These are phyloP conservation scores for Tylopilus vinaceipallidus DNA, from an alignment of 768 basidiomycete genomes.

Conservation along the genomic window DNA sequence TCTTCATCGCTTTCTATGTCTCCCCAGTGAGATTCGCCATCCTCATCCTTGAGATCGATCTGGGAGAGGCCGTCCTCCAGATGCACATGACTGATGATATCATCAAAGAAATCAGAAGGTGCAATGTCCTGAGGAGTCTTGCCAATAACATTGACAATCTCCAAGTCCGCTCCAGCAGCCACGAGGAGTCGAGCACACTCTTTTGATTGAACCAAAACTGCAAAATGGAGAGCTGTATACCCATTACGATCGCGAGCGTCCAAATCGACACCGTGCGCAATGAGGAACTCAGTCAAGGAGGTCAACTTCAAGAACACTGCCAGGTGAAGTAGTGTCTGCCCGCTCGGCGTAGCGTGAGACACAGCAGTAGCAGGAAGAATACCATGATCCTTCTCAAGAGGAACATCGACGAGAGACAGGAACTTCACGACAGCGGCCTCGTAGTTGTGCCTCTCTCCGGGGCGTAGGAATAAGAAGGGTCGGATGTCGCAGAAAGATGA, in stretches of 20 bases:
- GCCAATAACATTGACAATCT: slow-evolving; percentile 71
- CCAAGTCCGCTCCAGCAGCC: slow-evolving; percentile 76
- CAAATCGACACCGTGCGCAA: slow-evolving; percentile 69
- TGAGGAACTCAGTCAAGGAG: slow-evolving; percentile 66
- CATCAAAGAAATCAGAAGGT: slow-evolving; percentile 45
- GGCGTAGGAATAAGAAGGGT: slow-evolving; percentile 53
- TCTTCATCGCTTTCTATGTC: slow-evolving; percentile 70
- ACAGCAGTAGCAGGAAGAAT: slow-evolving; percentile 54
- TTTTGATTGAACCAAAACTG: slow-evolving; percentile 61
- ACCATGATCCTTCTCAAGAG: slow-evolving; percentile 42
- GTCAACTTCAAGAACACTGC: slow-evolving; percentile 78
- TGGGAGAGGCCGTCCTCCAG: slow-evolving; percentile 26
- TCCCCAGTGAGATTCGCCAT: slow-evolving; percentile 63
- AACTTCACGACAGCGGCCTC: slow-evolving; percentile 79
- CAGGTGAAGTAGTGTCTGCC: slow-evolving; percentile 89
- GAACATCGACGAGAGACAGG: slow-evolving; percentile 72
- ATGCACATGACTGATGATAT: slow-evolving; percentile 19
- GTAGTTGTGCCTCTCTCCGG: slow-evolving; percentile 59
- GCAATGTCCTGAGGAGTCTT: slow-evolving; percentile 66
- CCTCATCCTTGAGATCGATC: slow-evolving; percentile 32
- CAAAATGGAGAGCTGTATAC: slow-evolving; percentile 86
- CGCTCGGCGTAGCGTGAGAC: slow-evolving; percentile 65
- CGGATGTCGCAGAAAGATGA: slow-evolving; percentile 51
- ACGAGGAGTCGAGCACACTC: slow-evolving; percentile 67
- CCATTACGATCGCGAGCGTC: slow-evolving; percentile 89